Evolutionary conservation across 176 grass and related monocot genomes (phyloP).

Genomic region (Luzula sylvatica): DNA sequence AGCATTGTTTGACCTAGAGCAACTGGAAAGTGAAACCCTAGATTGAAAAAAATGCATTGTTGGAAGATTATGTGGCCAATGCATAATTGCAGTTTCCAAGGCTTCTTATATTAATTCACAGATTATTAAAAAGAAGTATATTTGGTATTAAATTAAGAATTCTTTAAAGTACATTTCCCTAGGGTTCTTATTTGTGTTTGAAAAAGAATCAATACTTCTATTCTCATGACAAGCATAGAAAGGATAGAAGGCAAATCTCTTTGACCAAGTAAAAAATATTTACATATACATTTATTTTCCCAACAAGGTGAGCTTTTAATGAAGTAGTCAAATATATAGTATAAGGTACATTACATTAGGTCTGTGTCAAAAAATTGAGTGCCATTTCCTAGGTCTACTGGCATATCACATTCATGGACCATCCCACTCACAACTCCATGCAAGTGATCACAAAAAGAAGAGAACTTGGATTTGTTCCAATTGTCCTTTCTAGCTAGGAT

Average conservation of each 20-base stretch:
- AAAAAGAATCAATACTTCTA: slow-evolving; percentile 17
- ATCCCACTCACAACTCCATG: slow-evolving; percentile 20
- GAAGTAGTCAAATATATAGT: not conserved
- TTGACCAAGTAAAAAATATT: slow-evolving; percentile 8
- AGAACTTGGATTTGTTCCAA: slow-evolving; percentile 41
- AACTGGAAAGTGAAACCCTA: not conserved
- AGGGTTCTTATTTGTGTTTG: slow-evolving; percentile 18
- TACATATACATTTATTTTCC: slow-evolving; percentile 12
- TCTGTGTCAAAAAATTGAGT: slow-evolving; percentile 14
- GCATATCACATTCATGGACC: slow-evolving; percentile 29
- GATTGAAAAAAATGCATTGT: too few relatives aligned
- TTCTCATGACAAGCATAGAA: slow-evolving; percentile 17
- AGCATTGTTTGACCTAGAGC: not conserved
- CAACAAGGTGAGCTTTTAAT: not conserved
- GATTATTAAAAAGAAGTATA: not conserved
- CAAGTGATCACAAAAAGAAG: slow-evolving; percentile 23
- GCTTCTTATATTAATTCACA: too few relatives aligned
- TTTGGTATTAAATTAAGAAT: not conserved
- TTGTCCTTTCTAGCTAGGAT: slow-evolving; percentile 25
- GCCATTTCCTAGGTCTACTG: slow-evolving; percentile 31
- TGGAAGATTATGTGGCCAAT: too few relatives aligned
- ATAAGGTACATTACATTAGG: slow-evolving; percentile 8
- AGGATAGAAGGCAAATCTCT: slow-evolving; percentile 22
- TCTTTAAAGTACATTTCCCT: slow-evolving; percentile 11
- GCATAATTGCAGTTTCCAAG: too few relatives aligned